Evolutionary conservation across 225 moss, liverwort and hornwort genomes (phyloP).

Genomic region (Ulota crispa): DNA sequence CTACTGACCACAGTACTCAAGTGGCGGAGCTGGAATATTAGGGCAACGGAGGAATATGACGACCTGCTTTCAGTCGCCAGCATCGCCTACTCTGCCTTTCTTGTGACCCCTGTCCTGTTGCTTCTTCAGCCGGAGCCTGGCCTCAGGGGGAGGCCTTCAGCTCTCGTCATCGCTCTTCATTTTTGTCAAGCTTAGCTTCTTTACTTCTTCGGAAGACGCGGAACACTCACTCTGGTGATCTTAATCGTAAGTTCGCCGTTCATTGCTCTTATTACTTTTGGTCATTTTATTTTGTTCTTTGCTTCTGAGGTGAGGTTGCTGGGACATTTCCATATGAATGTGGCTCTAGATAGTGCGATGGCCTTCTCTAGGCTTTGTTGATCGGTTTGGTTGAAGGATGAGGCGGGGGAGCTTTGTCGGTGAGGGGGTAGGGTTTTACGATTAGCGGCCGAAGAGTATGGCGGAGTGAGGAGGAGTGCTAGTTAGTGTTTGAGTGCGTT

Average conservation of each 20-base stretch:
- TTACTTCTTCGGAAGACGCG: neutral
- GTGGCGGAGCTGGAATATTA: constrained; percentile 27
- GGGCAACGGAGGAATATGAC: constrained; percentile 27
- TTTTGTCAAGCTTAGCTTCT: neutral
- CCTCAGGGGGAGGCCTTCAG: neutral
- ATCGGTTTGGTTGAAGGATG: constrained; percentile 5
- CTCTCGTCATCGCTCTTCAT: neutral
- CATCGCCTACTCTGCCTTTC: neutral
- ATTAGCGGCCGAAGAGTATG: neutral
- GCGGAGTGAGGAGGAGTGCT: neutral
- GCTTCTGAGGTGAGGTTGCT: neutral
- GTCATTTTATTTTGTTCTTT: neutral
- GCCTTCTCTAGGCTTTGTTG: neutral
- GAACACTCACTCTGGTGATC: neutral
- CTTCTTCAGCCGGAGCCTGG: neutral
- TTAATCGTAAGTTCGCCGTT: neutral
- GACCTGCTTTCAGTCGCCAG: constrained; percentile 17
- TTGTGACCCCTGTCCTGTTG: neutral
- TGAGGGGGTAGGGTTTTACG: constrained; percentile 23
- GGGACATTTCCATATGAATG: neutral
- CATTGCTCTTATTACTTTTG: neutral
- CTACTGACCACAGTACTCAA: neutral
- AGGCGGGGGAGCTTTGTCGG: constrained; percentile 10
- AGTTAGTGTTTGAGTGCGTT: neutral
- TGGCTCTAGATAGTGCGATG: neutral